These are phyloP conservation scores for Hibiscus syriacus DNA, from an alignment of 345 rosid genomes.

Conservation along the genomic window DNA sequence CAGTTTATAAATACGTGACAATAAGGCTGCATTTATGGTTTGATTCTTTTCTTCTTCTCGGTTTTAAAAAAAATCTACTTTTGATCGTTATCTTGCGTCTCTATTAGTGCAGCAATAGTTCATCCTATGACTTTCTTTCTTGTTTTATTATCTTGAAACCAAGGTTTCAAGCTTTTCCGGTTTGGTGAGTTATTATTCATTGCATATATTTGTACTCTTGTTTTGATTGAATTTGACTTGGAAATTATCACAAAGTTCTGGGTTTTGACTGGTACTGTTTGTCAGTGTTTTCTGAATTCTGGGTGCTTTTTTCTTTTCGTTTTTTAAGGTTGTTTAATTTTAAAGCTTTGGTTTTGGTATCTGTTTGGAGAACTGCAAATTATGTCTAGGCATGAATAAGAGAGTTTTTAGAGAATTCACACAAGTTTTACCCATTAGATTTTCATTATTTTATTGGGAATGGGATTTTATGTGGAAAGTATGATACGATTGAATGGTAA, in stretches of 20 bases:
- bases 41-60: background rate
- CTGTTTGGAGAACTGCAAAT: background rate
- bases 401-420: background rate
- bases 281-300: background rate
- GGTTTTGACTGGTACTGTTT: background rate
- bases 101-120: background rate
- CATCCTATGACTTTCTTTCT: no score
- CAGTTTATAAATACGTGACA: background rate
- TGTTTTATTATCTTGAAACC: background rate
- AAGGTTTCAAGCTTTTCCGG: conserved; percentile 7
- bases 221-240: background rate
- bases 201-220: background rate
- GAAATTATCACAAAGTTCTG: background rate
- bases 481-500: background rate
- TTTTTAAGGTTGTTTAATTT: background rate
- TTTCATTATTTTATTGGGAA: background rate
- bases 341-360: background rate
- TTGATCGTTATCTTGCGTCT: conserved; percentile 12
- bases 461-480: background rate
- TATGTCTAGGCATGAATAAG: background rate
- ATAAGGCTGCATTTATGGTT: no score
- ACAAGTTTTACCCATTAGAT: background rate
- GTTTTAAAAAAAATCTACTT: conserved; percentile 6
- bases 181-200: conserved; percentile 8
- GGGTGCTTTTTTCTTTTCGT: background rate